Percentiles rank a stretch among this genome's conserved stretches.
phyloP scores from a whole-genome alignment of 371 early-diverging fungal genomes.

The Batkoa obscura region DNA sequence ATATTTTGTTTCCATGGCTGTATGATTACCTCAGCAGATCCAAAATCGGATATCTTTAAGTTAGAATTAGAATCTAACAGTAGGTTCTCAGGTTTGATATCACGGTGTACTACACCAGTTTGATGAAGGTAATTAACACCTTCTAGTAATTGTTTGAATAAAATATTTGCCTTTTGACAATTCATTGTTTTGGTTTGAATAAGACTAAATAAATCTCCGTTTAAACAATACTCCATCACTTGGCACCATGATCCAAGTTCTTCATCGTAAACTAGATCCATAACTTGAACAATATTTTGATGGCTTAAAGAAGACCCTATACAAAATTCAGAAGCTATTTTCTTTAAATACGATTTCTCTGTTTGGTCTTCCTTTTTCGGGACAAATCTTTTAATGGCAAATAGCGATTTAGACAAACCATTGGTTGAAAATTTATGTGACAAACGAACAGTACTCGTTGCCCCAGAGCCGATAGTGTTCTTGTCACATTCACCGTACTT shows the following conservation, averaged over 20 bases:
- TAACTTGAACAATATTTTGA: constrained; percentile 41
- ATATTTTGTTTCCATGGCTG: constrained; percentile 52
- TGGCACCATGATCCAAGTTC: constrained; percentile 34
- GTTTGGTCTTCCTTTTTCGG: constrained; percentile 26
- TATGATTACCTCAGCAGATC: constrained; percentile 39
- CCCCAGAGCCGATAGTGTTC: constrained; percentile 70
- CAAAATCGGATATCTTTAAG: constrained; percentile 80
- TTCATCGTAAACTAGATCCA: constrained; percentile 43
- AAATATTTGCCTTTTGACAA: constrained; percentile 18
- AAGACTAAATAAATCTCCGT: constrained; percentile 35
- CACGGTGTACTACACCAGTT: constrained; percentile 41
- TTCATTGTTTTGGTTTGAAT: constrained; percentile 20
- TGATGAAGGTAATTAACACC: constrained; percentile 28
- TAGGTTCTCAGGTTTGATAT: constrained; percentile 67
- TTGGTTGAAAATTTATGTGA: constrained; percentile 30
- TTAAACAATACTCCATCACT: constrained; percentile 51
- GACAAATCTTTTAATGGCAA: constrained; percentile 34
- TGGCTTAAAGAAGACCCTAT: constrained; percentile 44
- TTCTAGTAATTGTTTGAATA: constrained; percentile 27
- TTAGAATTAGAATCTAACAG: constrained; percentile 55
- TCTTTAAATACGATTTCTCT: constrained; percentile 34
- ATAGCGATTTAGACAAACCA: constrained; percentile 19
- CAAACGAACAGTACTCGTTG: constrained; percentile 74
- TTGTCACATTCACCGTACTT: constrained; percentile 64
- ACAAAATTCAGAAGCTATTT: constrained; percentile 50